Percentiles rank a stretch among this genome's conserved stretches.
These are phyloP conservation scores for Paramecium octaurelia DNA, from an alignment of 73 alveolate species.

Conservation along the genomic window DNA sequence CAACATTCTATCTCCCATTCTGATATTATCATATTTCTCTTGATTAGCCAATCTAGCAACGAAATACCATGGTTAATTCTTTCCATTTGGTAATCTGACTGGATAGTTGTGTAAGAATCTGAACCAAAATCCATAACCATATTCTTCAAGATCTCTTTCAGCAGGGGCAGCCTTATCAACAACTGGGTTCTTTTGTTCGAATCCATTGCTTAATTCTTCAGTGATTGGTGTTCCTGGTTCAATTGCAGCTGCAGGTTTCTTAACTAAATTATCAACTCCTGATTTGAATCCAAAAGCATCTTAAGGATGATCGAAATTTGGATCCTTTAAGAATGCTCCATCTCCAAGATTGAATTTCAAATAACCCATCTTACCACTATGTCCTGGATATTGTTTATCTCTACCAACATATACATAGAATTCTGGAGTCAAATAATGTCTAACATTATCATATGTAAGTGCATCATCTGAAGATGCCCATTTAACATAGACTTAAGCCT, in stretches of 20 bases:
- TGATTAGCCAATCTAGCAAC: not conserved
- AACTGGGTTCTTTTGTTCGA: not conserved
- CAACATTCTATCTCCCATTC: conserved; percentile 51
- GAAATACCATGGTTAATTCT: conserved; percentile 11
- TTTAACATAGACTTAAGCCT: conserved; percentile 9
- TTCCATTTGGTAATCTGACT: not conserved
- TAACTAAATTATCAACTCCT: not conserved
- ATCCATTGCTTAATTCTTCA: not conserved
- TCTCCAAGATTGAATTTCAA: conserved; percentile 39
- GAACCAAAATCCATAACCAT: conserved; percentile 44
- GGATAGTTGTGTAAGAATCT: conserved; percentile 27
- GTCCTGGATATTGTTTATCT: conserved; percentile 16
- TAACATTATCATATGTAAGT: conserved; percentile 32
- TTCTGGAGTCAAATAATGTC: not conserved
- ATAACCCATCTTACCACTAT: conserved; percentile 40
- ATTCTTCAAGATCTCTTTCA: not conserved
- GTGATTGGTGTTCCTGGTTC: not conserved
- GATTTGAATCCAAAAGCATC: conserved; percentile 6
- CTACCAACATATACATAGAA: conserved; percentile 18
- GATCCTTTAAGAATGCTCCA: conserved; percentile 17
- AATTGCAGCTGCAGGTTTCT: not conserved
- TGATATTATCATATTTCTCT: not conserved
- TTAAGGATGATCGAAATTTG: not conserved
- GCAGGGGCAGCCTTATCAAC: not conserved
- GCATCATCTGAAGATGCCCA: not conserved